Conservation (phyloP, 2,329 filamentous ascomycete species). For the Gremmenia infestans region DNA sequence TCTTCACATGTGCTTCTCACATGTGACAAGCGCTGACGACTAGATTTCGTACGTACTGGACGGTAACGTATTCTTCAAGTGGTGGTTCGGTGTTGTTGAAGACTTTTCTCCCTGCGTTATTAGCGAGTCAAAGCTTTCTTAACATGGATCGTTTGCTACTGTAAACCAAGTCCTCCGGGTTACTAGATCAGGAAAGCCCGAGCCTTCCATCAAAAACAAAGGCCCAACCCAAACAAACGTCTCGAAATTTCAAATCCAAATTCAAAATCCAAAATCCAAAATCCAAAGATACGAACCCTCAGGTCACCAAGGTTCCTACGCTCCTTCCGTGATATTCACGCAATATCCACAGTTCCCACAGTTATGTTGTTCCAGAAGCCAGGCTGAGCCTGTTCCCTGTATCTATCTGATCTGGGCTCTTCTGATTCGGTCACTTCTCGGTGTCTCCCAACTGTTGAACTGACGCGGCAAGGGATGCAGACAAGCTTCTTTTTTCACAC, state of each 20-base stretch:
- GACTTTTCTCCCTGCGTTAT: not conserved
- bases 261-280: too few species aligned
- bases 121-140: not conserved
- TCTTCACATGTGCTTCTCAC: too few species aligned
- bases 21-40: too few species aligned
- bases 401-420: constrained; percentile 1
- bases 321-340: not conserved
- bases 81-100: too few species aligned
- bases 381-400: not conserved
- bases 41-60: too few species aligned
- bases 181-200: constrained; percentile 4
- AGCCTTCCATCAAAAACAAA: constrained; percentile 3
- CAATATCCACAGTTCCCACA: not conserved
- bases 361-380: not conserved
- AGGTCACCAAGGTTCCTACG: not conserved
- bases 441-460: not conserved
- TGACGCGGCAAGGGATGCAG: not conserved
- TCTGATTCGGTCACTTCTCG: constrained; percentile 10
- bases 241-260: not conserved
- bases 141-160: not conserved
- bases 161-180: not conserved
- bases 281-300: not conserved
- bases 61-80: too few species aligned
- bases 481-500: not conserved
- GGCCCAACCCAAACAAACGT: not conserved